Evolutionary conservation across 441 rosid genomes (phyloP), one percentile per base, ranked within the genome.

Genomic region (Adansonia grandidieri): DNA sequence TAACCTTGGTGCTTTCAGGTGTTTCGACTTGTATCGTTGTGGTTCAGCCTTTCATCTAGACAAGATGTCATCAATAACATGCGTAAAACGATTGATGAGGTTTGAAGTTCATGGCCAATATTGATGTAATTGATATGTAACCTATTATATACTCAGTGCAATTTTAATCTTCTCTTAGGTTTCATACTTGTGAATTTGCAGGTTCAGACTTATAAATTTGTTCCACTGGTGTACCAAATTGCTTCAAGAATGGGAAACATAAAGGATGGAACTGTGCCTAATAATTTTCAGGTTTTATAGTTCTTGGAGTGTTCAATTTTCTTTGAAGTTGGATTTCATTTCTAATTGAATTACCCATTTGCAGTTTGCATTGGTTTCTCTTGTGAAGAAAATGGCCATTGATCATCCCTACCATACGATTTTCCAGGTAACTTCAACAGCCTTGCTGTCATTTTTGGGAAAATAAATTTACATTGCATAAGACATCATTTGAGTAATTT

Each of bases 371-470:
- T 79, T 96, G 89, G 88, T 88, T 80, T 92, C 98, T 80, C 96
- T 96, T 77, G 87, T 96, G 86, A 96, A 91, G 89, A 96, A 94
- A 89, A 96, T 96, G 98, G 94, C 99, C 82, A 89, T 90, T 76
- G 98, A 94, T 85, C 99, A 96, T 88, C 99, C 99, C 37, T 91
- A 96, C 80, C 99, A 96, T 81, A 90, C 97, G 74, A 87, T 96
- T 85, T 87, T 96, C 84, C 99, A 91, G 98, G 99, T 96, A 83
- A 67, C 14, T 51, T 71, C 54, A 24, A 57, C 17, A 62, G n/a
- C 71, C 19, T 82, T 37, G 28, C 67, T 80, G 42, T 40, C 70
- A 40, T 72, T 50, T 14, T 68, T 40, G 48, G 63, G 37, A 74
- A 79, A 75, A 63, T 48, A 22, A 78, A 80, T 62, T 60, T 51